Percentiles rank a stretch among this genome's conserved stretches.
These are phyloP conservation scores for Blastosporella zonata DNA, from an alignment of 1,284 basidiomycete genomes.

Conservation along the genomic window DNA sequence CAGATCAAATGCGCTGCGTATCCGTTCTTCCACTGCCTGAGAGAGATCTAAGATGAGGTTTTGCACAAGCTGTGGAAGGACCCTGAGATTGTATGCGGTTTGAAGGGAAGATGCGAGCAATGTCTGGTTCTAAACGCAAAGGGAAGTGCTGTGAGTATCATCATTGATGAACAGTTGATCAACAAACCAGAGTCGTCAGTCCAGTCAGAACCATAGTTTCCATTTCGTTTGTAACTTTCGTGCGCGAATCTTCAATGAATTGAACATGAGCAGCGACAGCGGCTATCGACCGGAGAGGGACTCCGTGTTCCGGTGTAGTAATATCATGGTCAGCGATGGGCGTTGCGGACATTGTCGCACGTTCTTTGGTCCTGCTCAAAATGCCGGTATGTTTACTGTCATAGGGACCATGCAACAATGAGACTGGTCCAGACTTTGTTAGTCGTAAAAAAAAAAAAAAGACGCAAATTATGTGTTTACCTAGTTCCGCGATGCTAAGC, in stretches of 20 bases:
- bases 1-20: conserved; percentile 82
- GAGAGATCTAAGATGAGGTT: conserved; percentile 80
- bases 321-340: conserved; percentile 11
- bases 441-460: not conserved
- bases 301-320: conserved; percentile 22
- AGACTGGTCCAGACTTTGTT: conserved; percentile 27
- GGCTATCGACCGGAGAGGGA: conserved; percentile 67
- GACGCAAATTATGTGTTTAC: conserved; percentile 40
- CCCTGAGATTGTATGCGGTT: conserved; percentile 89
- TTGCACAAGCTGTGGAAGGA: conserved; percentile 81
- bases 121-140: conserved; percentile 73
- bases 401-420: conserved; percentile 35
- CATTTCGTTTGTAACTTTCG: conserved; percentile 79
- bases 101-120: conserved; percentile 89
- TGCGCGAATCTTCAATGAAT: conserved; percentile 68
- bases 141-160: conserved; percentile 1
- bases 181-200: conserved; percentile 64
- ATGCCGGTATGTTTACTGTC: conserved; percentile 1
- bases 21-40: conserved; percentile 79
- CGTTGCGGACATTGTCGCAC: not conserved
- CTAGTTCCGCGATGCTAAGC: conserved; percentile 83
- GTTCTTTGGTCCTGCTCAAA: conserved; percentile 1
- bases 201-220: conserved; percentile 82
- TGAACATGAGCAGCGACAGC: conserved; percentile 69
- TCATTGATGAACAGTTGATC: not conserved